Evolutionary conservation across 352 stramenopile genomes (phyloP).

Genomic region (Globisporangium rhizosaccharum): DNA sequence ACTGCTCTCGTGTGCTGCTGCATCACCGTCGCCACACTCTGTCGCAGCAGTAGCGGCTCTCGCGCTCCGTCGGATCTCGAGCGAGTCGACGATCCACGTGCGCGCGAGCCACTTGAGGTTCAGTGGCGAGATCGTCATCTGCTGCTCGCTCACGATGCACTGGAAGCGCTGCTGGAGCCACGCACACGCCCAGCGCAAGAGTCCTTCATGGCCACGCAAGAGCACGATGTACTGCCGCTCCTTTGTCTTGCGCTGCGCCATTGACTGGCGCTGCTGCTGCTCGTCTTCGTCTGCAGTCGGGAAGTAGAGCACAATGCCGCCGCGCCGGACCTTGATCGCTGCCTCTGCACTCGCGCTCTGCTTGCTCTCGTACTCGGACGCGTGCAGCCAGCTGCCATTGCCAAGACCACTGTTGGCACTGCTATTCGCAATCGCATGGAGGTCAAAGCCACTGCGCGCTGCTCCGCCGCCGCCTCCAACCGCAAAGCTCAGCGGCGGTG

Average conservation of each 20-base stretch:
- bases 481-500: conserved; percentile 2
- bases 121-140: conserved; percentile 38
- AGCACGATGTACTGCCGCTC: conserved; percentile 56
- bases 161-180: conserved; percentile 75
- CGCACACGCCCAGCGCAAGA: conserved; percentile 44
- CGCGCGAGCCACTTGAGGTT: conserved; percentile 52
- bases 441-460: not conserved
- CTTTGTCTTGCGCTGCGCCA: conserved; percentile 24
- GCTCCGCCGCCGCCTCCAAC: not conserved
- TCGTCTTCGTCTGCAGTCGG: conserved; percentile 30
- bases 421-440: not conserved
- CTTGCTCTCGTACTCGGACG: conserved; percentile 3
- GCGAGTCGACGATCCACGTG: conserved; percentile 36
- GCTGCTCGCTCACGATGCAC: conserved; percentile 47
- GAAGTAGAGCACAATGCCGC: conserved; percentile 68
- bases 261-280: conserved; percentile 7
- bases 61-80: conserved; percentile 18
- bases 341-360: not conserved
- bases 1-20: not conserved
- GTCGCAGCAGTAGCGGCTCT: not conserved
- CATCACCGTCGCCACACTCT: not conserved
- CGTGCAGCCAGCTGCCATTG: not conserved
- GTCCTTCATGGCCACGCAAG: conserved; percentile 45
- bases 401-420: not conserved
- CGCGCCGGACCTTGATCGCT: conserved; percentile 3